Evolutionary conservation across 1,139 yeast genomes (phyloP).

Genomic region (Suhomyces taliae): DNA sequence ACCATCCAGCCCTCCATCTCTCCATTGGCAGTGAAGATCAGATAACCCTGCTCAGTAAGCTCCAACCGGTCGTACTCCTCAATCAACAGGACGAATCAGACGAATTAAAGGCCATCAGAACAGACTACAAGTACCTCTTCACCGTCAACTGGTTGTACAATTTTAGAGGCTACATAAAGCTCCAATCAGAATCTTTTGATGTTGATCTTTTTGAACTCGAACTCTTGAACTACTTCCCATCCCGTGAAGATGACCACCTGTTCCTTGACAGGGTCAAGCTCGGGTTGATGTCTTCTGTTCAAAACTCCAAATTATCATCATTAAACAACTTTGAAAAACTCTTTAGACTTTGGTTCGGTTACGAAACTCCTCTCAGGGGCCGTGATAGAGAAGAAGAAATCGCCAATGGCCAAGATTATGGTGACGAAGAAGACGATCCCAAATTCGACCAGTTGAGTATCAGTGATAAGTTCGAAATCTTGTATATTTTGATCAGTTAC

Average conservation of each 20-base stretch:
- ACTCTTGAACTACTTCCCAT: slow-evolving; percentile 35
- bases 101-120: slow-evolving; percentile 23
- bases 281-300: slow-evolving; percentile 39
- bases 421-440: slow-evolving; percentile 14
- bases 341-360: slow-evolving; percentile 47
- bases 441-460: slow-evolving; percentile 40
- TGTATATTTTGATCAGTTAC: slow-evolving; percentile 42
- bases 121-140: slow-evolving; percentile 39
- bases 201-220: slow-evolving; percentile 58
- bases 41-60: slow-evolving; percentile 25
- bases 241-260: slow-evolving; percentile 13
- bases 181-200: slow-evolving; percentile 51
- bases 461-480: slow-evolving; percentile 46
- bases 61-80: slow-evolving; percentile 29
- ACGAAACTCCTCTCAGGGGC: slow-evolving; percentile 38
- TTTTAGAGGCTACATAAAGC: slow-evolving; percentile 43
- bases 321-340: slow-evolving; percentile 45
- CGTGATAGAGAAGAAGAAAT: slow-evolving; percentile 28
- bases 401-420: slow-evolving; percentile 11
- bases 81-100: slow-evolving; percentile 20
- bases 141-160: slow-evolving; percentile 54
- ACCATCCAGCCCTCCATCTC: slow-evolving; percentile 25
- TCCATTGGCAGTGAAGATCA: slow-evolving; percentile 31
- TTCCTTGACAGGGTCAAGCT: slow-evolving; percentile 44
- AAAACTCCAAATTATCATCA: slow-evolving; percentile 29